These are phyloP conservation scores for Tympanopsis confertula DNA, from an alignment of 2,329 filamentous ascomycete genomes.

Conservation along the genomic window DNA sequence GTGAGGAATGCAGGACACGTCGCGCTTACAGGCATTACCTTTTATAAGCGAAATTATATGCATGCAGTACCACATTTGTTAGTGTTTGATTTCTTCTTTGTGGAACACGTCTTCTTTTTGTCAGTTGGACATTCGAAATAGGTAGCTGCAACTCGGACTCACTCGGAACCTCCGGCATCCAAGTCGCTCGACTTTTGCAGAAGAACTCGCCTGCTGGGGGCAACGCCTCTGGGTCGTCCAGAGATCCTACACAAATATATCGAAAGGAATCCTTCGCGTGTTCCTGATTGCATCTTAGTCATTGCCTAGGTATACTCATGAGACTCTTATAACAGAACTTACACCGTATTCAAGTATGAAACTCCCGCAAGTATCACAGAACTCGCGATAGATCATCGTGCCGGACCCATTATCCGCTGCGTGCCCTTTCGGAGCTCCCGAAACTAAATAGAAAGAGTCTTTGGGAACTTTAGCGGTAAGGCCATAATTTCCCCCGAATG, in stretches of 20 bases:
- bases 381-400: not conserved
- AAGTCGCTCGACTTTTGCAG: constrained; percentile 29
- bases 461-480: not conserved
- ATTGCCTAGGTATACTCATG: not conserved
- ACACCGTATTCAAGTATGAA: constrained; percentile 1
- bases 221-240: constrained; percentile 33
- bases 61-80: no score
- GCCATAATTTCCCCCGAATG: constrained; percentile 1
- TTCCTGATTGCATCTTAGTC: constrained; percentile 10
- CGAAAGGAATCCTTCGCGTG: constrained; percentile 29
- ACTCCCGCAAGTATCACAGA: constrained; percentile 1
- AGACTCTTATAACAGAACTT: not conserved
- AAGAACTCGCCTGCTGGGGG: constrained; percentile 44
- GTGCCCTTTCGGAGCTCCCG: not conserved
- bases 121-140: constrained; percentile 1
- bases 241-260: constrained; percentile 31
- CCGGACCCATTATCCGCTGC: not conserved
- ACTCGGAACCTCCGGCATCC: constrained; percentile 38
- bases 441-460: not conserved
- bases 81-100: constrained; percentile 30
- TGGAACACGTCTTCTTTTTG: constrained; percentile 25
- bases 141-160: constrained; percentile 6
- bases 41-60: no score
- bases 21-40: no score
- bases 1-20: no score